These are phyloP conservation scores for Dictyostelium intermedium DNA, from an alignment of 78 protist genomes.

Conservation along the genomic window DNA sequence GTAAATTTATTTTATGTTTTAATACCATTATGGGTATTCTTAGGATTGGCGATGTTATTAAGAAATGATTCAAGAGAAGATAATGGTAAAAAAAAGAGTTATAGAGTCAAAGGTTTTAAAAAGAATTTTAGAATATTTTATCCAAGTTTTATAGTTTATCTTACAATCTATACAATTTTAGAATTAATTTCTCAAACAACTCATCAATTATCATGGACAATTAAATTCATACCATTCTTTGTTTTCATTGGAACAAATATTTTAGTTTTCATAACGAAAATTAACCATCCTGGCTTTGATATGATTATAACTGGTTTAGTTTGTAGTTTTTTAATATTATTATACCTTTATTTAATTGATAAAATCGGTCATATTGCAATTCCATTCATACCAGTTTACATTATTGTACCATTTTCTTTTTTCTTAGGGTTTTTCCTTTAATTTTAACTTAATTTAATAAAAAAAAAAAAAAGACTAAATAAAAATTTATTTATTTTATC, in stretches of 20 bases:
- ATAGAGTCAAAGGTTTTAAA: neutral
- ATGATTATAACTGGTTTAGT: neutral
- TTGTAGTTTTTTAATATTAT: neutral
- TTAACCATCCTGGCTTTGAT: neutral
- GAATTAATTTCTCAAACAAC: neutral
- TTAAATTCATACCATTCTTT: conserved; percentile 48
- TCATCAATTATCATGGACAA: neutral
- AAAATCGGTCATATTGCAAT: neutral
- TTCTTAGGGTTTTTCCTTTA: neutral
- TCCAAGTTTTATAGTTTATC: neutral
- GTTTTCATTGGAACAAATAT: neutral
- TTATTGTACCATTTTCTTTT: neutral
- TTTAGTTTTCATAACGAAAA: neutral
- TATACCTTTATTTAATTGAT: neutral
- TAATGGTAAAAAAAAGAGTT: neutral
- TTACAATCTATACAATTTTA: neutral
- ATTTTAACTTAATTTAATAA: neutral
- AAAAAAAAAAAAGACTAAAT: neutral
- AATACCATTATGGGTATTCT: conserved; percentile 55
- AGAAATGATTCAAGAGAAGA: conserved; percentile 8
- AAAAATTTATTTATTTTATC: neutral
- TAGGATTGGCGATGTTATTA: conserved; percentile 16
- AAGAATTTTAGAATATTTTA: neutral
- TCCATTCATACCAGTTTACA: neutral
- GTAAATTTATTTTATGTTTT: neutral